phyloP scores from a whole-genome alignment of 441 rosid species.

The Daphne laureola region DNA sequence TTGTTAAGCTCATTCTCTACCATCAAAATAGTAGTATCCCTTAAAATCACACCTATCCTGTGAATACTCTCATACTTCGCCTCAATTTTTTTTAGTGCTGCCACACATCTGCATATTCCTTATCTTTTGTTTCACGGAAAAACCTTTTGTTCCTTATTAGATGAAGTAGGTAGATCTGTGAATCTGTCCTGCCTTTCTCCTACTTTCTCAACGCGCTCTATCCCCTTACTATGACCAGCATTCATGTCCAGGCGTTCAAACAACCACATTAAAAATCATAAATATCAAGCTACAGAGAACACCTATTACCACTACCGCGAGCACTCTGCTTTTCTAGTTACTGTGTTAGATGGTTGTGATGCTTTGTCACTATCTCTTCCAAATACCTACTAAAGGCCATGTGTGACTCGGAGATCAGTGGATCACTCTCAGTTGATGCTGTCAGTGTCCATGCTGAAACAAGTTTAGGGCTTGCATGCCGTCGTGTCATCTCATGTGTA shows the following conservation, averaged over 20 bases:
- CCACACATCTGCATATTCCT: neutral
- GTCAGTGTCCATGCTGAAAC: conserved; percentile 34
- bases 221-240: conserved; percentile 32
- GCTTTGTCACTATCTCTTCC: conserved; percentile 38
- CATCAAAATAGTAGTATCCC: neutral
- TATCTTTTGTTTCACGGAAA: neutral
- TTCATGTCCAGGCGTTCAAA: conserved; percentile 39
- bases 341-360: conserved; percentile 53
- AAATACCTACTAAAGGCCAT: conserved; percentile 45
- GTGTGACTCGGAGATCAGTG: conserved; percentile 46
- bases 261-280: conserved; percentile 25
- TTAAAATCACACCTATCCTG: conserved; percentile 19
- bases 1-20: too few relatives aligned
- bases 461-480: conserved; percentile 44
- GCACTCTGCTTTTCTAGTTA: conserved; percentile 50
- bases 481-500: conserved; percentile 36
- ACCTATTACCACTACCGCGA: conserved; percentile 53
- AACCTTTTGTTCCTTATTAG: neutral
- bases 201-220: conserved; percentile 13
- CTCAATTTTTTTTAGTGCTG: neutral
- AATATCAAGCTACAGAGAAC: conserved; percentile 24
- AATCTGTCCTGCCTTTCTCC: neutral
- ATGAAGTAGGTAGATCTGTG: conserved; percentile 4
- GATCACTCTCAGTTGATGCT: conserved; percentile 50
- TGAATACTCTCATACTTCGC: neutral